These are phyloP conservation scores for Suhomyces pyralidae DNA, from an alignment of 805 yeast genomes.

Conservation along the genomic window DNA sequence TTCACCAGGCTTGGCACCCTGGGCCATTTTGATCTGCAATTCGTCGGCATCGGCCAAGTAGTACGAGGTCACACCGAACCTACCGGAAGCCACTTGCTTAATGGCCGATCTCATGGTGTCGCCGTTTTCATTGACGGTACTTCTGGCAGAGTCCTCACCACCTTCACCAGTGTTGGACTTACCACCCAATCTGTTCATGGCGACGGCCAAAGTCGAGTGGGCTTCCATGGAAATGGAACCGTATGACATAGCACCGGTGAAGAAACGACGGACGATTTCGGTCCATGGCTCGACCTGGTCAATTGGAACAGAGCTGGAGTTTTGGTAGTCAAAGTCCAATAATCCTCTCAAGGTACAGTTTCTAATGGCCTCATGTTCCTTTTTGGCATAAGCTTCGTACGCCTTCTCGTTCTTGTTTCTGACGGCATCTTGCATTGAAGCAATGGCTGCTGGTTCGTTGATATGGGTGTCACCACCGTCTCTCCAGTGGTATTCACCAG, in stretches of 20 bases:
- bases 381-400: slow-evolving; percentile 83
- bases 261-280: slow-evolving; percentile 93
- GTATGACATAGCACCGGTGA: slow-evolving; percentile 99
- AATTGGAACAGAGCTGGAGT: slow-evolving; percentile 73
- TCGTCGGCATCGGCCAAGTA: slow-evolving; percentile 96
- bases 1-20: slow-evolving; percentile 99
- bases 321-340: slow-evolving; percentile 81
- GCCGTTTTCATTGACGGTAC: slow-evolving; percentile 75
- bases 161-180: slow-evolving; percentile 99
- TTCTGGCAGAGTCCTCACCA: slow-evolving; percentile 95
- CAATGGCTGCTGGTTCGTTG: slow-evolving; percentile 92
- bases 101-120: slow-evolving; percentile 99
- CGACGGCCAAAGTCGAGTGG: slow-evolving; percentile 95
- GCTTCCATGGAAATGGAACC: slow-evolving; percentile 99
- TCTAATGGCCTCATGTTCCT: slow-evolving; percentile 87
- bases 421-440: slow-evolving; percentile 96
- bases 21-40: slow-evolving; percentile 97
- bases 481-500: slow-evolving; percentile 98
- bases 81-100: slow-evolving; percentile 95
- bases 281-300: slow-evolving; percentile 99
- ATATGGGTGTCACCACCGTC: slow-evolving; percentile 97
- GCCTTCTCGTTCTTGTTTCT: slow-evolving; percentile 93
- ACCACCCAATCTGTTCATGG: slow-evolving; percentile 97
- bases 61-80: slow-evolving; percentile 96
- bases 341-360: slow-evolving; percentile 93